Percentiles rank a stretch among this genome's conserved stretches.
phyloP scores from a whole-genome alignment of 1,139 yeast species.

The Yamadazyma triangularis region DNA sequence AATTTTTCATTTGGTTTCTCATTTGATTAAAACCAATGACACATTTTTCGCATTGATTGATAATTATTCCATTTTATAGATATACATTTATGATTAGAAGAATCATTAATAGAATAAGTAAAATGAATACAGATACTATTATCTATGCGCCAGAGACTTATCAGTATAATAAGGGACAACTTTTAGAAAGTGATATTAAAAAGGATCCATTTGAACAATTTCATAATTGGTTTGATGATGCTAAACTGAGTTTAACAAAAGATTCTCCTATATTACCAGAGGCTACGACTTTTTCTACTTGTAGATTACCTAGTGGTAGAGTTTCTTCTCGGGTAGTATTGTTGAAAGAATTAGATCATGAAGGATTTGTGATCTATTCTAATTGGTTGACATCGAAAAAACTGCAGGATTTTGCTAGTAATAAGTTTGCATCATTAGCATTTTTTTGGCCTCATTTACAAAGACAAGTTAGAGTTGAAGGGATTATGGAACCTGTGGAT shows the following conservation, averaged over 20 bases:
- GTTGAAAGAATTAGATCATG: slow-evolving; percentile 80
- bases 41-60: neutral
- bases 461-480: slow-evolving; percentile 92
- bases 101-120: neutral
- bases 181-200: slow-evolving; percentile 51
- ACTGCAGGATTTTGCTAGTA: slow-evolving; percentile 61
- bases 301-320: slow-evolving; percentile 80
- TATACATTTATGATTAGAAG: neutral
- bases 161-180: slow-evolving; percentile 70
- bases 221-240: slow-evolving; percentile 80
- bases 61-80: too few relatives aligned
- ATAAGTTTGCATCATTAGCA: slow-evolving; percentile 78
- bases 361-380: slow-evolving; percentile 85
- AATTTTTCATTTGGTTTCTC: neutral
- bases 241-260: slow-evolving; percentile 43
- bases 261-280: slow-evolving; percentile 60
- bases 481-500: slow-evolving; percentile 67
- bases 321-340: slow-evolving; percentile 81
- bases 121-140: slow-evolving; percentile 14
- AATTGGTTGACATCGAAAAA: slow-evolving; percentile 90
- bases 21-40: neutral
- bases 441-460: slow-evolving; percentile 91
- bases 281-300: slow-evolving; percentile 77
- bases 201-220: slow-evolving; percentile 72
- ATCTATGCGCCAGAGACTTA: slow-evolving; percentile 82